phyloP scores from a whole-genome alignment of 176 grass and related monocot genomes.

The Musa beccarii region DNA sequence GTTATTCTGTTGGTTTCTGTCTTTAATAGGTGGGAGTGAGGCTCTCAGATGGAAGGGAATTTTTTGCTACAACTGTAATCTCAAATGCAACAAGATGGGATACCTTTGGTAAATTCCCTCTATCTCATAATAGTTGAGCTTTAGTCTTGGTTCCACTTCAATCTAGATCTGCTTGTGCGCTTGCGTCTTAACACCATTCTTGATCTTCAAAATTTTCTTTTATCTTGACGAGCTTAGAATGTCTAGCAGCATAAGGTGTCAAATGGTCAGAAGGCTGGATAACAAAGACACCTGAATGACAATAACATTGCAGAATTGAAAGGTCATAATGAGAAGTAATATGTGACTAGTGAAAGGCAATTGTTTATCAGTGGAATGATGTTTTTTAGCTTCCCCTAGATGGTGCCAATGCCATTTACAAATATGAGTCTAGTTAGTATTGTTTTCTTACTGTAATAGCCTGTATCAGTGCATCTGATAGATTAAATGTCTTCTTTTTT shows the following conservation, averaged over 20 bases:
- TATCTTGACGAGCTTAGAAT: no score
- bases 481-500: not conserved
- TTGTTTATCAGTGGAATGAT: not conserved
- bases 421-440: not conserved
- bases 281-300: not conserved
- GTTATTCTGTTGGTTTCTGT: constrained; percentile 4
- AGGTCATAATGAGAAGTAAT: not conserved
- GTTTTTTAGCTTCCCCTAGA: not conserved
- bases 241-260: no score
- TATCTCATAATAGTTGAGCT: not conserved
- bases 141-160: not conserved
- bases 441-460: not conserved
- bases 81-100: constrained; percentile 99
- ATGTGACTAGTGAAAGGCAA: not conserved
- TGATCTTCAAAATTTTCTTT: not conserved
- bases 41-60: constrained; percentile 76
- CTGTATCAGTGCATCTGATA: not conserved
- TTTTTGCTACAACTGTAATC: constrained; percentile 81
- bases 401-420: not conserved
- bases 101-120: constrained; percentile 68
- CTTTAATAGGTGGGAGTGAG: constrained; percentile 58
- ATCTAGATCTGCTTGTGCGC: not conserved
- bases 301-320: not conserved
- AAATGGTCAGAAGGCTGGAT: no score
- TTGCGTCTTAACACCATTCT: not conserved